Base-by-base conservation (phyloP, 140 eudicot genomes). In the Senecio squalidus region DNA sequence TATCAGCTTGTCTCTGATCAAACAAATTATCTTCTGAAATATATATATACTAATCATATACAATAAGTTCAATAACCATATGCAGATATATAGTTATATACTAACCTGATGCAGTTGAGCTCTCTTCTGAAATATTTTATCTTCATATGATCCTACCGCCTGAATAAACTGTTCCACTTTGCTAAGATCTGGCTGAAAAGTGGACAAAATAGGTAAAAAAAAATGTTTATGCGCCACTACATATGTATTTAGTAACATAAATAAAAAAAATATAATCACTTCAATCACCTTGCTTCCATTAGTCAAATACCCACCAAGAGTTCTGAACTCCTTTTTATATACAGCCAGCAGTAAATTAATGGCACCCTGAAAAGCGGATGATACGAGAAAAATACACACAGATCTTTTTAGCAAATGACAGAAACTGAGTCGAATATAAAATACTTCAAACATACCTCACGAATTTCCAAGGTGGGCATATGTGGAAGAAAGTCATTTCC, bases 121-220 rank as follows among this genome's bases (percentile, higher is more conserved):
- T 64, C 96, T 81, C 67, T 90, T 90, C 71, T 80, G 85, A 58
- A 90, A 90, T 50, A 83, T 83, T 58, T 70, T 77, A 56, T 90
- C 94, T 65, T 90, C 97, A 13, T 80, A 86, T 39, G 85, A 58
- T 55, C 97, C 97, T 26, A 86, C 88, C 54, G 97, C 89, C 76
- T 83, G 96, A 54, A 86, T 91, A 67, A 91, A 91, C 9, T 76
- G 91, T 64, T 82, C 96, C 72, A 91, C 96, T 66, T 78, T 83
- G 71, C 78, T 64, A 55, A 91, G 74, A 43, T 86, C 74, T 60
- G 94, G 92, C 96, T 91, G 86, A 39, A 21, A 56, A 21, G 11
- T 16, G 53, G 20, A 20, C 17, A 18, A 0, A 6, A n/a, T 8
- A 2, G 1, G 27, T 21, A 46, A 9, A 20, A 46, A 33, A 8